A percentile compares a stretch with the other conserved stretches of the same genome.
phyloP scores from a whole-genome alignment of 2,329 filamentous ascomycete genomes.

The Colletotrichum sp. region DNA sequence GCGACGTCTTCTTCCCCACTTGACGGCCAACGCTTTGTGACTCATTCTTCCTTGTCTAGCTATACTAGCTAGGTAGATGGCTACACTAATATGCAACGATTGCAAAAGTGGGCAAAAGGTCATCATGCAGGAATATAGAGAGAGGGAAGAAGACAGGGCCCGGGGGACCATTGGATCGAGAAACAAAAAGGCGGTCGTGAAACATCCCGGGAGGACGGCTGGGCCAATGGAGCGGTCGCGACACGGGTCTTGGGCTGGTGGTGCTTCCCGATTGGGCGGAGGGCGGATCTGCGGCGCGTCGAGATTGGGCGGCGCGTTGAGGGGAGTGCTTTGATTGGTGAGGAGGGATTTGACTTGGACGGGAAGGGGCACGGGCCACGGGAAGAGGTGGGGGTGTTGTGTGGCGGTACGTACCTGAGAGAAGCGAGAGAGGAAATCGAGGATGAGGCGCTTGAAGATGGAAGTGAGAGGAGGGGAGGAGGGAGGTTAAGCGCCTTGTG shows the following conservation, averaged over 20 bases:
- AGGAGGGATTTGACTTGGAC: neutral
- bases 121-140: neutral
- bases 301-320: constrained; percentile 17
- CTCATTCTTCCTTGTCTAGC: constrained; percentile 5
- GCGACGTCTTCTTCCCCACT: neutral
- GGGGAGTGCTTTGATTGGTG: fast-evolving
- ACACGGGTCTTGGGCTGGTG: neutral
- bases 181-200: constrained; percentile 21
- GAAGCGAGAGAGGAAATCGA: neutral
- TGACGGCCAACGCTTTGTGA: neutral
- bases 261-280: constrained; percentile 12
- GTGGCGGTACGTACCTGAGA: neutral
- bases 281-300: constrained; percentile 12
- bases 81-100: neutral
- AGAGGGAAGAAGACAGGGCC: neutral
- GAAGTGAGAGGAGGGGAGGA: neutral
- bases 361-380: neutral
- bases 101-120: neutral
- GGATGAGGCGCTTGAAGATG: constrained; percentile 3
- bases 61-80: neutral
- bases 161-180: neutral
- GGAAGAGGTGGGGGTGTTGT: neutral
- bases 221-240: constrained; percentile 15
- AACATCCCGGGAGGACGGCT: constrained; percentile 19
- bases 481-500: constrained; percentile 9